Base-by-base conservation (phyloP, 768 basidiomycete genomes). In the Amanita polypyramis region DNA sequence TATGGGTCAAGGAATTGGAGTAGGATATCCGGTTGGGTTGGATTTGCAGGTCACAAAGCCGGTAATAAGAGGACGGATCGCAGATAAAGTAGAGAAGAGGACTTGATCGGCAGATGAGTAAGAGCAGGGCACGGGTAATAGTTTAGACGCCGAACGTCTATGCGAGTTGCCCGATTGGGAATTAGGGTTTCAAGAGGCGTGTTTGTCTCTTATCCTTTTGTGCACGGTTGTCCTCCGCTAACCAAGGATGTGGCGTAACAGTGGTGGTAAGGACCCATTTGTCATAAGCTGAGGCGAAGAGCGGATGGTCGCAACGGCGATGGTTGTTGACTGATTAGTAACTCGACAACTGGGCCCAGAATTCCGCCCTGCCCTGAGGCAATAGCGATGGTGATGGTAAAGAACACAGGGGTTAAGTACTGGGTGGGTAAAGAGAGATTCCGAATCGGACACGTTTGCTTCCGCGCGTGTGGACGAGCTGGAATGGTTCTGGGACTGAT, bases 41-140 rank as follows among this genome's bases (percentile, higher is more conserved):
- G 39, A 27, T 40, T 40, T 40, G 19, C 17, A 15, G 36, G 8
- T 37, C 10, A 4, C 25, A 37, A 37, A 15, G 25, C 40, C 40
- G 40, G 40, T 12, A 41, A 41, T 41, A 40, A 40, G 43, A 21
- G 9, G 15, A 45, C 43, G 43, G 43, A 45, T 45, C 43, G 43
- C n/a, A 33, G 20, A 25, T 15, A 43, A 29, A 27, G 11, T 21
- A 12, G 23, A 27, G 20, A 38, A 49, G n/a, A 52, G 55, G 56
- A 54, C 51, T 43, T 56, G 58, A 59, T 59, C 58, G 58, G 58
- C 56, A 48, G 33, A 42, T 56, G 53, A 52, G 48, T 52, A 34
- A 23, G 17, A 36, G 38, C 12, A 2, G 30, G 15, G 43, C 9
- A 12, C 51, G 51, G 51, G 17, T 17, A 47, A 35, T 35, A 47